Evolutionary conservation across 805 yeast genomes (phyloP), one percentile per base, ranked within the genome.

Genomic region (Metschnikowia bowlesiae): DNA sequence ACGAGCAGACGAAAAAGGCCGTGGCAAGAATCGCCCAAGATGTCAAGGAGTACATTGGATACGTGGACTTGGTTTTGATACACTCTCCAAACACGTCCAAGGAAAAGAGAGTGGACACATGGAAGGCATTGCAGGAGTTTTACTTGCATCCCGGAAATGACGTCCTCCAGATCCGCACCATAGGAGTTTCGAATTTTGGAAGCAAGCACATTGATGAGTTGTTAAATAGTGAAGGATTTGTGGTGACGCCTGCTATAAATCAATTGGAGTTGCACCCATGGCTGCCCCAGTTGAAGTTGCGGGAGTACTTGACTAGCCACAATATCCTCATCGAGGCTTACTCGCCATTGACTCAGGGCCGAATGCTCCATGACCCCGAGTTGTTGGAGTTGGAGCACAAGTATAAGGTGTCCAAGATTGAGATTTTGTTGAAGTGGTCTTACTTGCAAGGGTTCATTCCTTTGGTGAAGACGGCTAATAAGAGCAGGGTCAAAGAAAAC

Each of bases 211-310:
- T 87, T 26, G 76, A 82, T 51, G 85, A 85, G 62, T 66, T 87
- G 41, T 69, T 85, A 39, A 57, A 62, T 2, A 82, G 87, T 85
- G 75, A 76, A 3, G 78, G 70, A 3, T 66, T 82, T 38, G 67
- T 66, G 47, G 61, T 64, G 52, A 62, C 52, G 56, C 83, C 96
- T 0, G 88, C 84, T 0, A 84, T 87, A 39, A 85, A 89, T 65
- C 96, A 89, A 64, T 80, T 89, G 61, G 96, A 88, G 66, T 76
- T 88, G 46, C 87, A 89, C 52, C 96, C 94, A 18, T 87, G 94
- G 91, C 73, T 85, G 60, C 87, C 85, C 69, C 74, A 86, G 58
- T 68, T 74, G 48, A 82, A 83, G 46, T 72, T 89, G 50, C 81
- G 85, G 22, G 78, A 82, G 48, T 85, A 70, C 66, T 82, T 87